A percentile compares a stretch with the other conserved stretches of the same genome.
Evolutionary conservation across 2,329 filamentous ascomycete genomes (phyloP).

Genomic region (Colletotrichum trifolii): DNA sequence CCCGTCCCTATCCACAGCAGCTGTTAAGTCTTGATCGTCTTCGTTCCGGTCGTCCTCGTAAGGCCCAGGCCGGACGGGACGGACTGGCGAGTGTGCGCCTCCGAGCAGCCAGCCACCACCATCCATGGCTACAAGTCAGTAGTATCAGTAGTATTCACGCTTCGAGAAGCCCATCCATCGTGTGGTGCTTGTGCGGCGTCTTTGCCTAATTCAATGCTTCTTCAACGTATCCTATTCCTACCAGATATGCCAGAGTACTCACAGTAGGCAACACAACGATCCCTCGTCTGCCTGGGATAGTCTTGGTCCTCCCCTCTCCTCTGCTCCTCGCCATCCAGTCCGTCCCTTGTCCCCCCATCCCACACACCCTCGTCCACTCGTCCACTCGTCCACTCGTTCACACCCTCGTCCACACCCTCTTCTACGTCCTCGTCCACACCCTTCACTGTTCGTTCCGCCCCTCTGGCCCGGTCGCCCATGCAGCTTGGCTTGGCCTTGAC

Average conservation of each 20-base stretch:
- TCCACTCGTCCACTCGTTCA: too few species aligned
- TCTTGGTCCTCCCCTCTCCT: background rate
- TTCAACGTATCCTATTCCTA: background rate
- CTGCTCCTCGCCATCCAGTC: constrained; percentile 8
- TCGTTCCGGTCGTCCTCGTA: too few species aligned
- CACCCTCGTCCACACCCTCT: too few species aligned
- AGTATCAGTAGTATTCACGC: too few species aligned
- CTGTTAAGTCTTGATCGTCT: too few species aligned
- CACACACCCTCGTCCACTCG: too few species aligned
- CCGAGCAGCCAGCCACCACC: background rate
- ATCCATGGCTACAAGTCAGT: background rate
- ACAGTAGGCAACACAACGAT: too few species aligned
- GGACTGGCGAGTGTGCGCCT: background rate
- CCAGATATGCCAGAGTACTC: too few species aligned
- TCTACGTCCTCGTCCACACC: background rate
- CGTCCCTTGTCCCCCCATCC: constrained; percentile 12
- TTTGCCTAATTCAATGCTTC: constrained; percentile 15
- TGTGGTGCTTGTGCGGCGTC: background rate
- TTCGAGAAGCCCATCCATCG: constrained; percentile 1
- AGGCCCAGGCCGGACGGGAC: too few species aligned
- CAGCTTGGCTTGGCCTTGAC: background rate
- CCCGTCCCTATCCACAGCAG: too few species aligned
- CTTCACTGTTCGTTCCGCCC: constrained; percentile 7
- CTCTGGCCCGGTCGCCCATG: constrained; percentile 7
- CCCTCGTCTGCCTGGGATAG: too few species aligned